These are phyloP conservation scores for Penstemon newberryi DNA, from an alignment of 257 asterid species.

Conservation along the genomic window DNA sequence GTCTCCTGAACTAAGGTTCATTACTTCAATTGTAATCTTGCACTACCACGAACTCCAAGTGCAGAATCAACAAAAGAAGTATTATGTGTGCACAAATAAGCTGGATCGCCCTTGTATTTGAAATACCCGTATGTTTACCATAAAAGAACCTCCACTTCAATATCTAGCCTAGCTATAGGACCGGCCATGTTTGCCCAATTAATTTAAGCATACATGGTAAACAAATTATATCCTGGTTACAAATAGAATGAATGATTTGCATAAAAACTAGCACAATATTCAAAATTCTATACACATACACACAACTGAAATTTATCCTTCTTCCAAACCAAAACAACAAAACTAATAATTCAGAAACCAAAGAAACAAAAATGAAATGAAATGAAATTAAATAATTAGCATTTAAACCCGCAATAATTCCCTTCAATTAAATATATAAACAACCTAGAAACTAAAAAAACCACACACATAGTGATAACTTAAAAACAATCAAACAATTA, in stretches of 20 bases:
- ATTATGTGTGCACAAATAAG: neutral
- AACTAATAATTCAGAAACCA: constrained; percentile 18
- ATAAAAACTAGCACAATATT: neutral
- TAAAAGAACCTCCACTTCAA: neutral
- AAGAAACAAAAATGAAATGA: neutral
- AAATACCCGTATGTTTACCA: constrained; percentile 1
- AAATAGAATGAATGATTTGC: too few relatives aligned
- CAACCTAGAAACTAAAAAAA: neutral
- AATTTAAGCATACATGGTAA: too few relatives aligned
- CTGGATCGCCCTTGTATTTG: neutral
- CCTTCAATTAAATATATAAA: constrained; percentile 5
- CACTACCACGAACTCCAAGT: neutral
- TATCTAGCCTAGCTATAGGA: neutral
- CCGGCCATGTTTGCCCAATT: too few relatives aligned
- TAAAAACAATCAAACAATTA: neutral
- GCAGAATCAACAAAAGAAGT: neutral
- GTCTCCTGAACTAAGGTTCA: neutral
- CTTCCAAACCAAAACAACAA: constrained; percentile 4
- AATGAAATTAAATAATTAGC: neutral
- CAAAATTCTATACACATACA: constrained; percentile 6
- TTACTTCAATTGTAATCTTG: constrained; percentile 13
- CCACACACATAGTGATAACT: neutral
- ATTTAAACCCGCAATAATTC: neutral
- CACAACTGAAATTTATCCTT: neutral
- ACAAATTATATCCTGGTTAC: too few relatives aligned